Conservation (phyloP, 2,329 filamentous ascomycete species). For the Penicillium nordicum region DNA sequence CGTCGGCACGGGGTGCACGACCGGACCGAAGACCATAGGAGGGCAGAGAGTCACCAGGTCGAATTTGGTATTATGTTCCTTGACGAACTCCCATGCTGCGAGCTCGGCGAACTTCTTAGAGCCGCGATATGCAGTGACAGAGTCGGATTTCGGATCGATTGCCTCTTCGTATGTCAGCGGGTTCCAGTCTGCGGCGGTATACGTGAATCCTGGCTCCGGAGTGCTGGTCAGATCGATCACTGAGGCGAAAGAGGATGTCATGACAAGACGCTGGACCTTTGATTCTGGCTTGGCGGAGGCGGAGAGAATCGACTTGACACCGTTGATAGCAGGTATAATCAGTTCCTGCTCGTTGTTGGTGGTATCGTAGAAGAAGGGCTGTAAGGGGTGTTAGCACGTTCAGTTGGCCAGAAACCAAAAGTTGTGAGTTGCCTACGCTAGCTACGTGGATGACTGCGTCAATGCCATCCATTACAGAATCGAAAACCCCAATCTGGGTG, state of each 20-base stretch:
- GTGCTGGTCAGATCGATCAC: constrained; percentile 22
- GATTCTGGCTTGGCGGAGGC: constrained; percentile 23
- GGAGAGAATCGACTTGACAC: constrained; percentile 43
- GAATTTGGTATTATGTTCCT: constrained; percentile 25
- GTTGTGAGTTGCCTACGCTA: constrained; percentile 33
- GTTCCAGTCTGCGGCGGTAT: constrained; percentile 31
- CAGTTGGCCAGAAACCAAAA: background rate
- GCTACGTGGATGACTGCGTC: constrained; percentile 48
- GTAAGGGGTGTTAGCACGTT: background rate
- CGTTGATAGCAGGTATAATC: constrained; percentile 47
- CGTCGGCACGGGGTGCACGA: constrained; percentile 39
- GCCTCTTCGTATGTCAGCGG: constrained; percentile 31
- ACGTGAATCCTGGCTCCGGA: constrained; percentile 21
- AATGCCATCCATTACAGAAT: constrained; percentile 40
- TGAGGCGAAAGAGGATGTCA: constrained; percentile 33
- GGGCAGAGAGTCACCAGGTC: constrained; percentile 48
- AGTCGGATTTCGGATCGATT: constrained; percentile 13
- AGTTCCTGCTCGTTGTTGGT: constrained; percentile 46
- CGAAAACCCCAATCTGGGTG: constrained; percentile 36
- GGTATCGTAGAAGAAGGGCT: constrained; percentile 47
- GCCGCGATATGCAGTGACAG: constrained; percentile 31
- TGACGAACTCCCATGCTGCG: constrained; percentile 34
- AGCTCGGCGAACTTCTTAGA: constrained; percentile 34
- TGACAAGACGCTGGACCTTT: constrained; percentile 24
- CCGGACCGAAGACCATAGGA: constrained; percentile 47